Evolutionary conservation across 768 basidiomycete genomes (phyloP).

Genomic region (Rhodotorula babjevae): DNA sequence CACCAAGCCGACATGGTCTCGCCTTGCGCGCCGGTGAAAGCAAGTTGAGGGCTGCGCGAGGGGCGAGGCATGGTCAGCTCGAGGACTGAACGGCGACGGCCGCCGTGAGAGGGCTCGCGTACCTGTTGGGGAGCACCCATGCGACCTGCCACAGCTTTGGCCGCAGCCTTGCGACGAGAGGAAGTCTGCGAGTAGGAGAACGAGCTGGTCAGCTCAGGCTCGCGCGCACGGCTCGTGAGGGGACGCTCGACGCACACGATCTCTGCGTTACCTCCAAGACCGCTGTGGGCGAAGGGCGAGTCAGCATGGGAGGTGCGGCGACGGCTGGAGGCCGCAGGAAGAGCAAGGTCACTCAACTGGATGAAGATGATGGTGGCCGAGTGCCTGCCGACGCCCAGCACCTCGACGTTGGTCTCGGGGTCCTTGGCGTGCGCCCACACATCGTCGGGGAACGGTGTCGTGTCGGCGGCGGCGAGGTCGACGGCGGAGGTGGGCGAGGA

Average conservation of each 20-base stretch:
- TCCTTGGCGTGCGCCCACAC: neutral
- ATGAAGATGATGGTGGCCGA: neutral
- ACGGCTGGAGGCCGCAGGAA: neutral
- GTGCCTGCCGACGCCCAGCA: neutral
- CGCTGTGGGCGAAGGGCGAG: neutral
- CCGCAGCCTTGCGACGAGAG: neutral
- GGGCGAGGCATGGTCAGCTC: too few species aligned
- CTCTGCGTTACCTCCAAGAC: neutral
- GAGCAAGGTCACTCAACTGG: neutral
- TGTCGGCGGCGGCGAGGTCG: too few species aligned
- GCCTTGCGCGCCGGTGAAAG: neutral
- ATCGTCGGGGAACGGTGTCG: neutral
- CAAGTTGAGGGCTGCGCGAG: neutral
- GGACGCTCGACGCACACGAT: neutral
- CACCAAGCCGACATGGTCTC: neutral
- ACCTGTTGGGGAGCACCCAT: neutral
- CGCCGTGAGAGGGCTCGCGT: too few species aligned
- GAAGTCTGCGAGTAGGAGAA: neutral
- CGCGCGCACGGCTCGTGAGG: neutral
- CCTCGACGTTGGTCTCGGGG: neutral
- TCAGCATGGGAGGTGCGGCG: neutral
- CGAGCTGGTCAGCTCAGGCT: neutral
- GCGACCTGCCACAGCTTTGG: constrained; percentile 1
- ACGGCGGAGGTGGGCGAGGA: too few species aligned
- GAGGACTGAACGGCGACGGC: too few species aligned